phyloP scores from a whole-genome alignment of 2,329 filamentous ascomycete genomes.

The Tetracladium maxilliforme region DNA sequence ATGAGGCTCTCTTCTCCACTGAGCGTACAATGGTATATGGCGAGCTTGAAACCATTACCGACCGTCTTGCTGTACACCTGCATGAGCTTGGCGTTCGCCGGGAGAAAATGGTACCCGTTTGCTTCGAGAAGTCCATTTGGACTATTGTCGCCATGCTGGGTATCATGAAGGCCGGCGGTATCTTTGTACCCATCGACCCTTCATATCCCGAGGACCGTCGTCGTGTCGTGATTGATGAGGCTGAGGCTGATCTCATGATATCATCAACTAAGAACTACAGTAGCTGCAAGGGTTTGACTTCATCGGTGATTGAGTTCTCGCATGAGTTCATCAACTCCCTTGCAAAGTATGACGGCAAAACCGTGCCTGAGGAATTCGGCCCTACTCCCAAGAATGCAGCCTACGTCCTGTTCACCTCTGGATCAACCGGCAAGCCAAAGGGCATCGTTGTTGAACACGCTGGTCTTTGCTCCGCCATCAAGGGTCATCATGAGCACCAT shows the following conservation, averaged over 20 bases:
- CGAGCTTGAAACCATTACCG: slow-evolving; percentile 4
- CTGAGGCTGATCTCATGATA: neutral
- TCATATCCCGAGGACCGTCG: slow-evolving; percentile 5
- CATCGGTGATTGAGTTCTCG: too few species aligned
- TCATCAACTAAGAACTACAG: neutral
- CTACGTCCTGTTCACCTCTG: slow-evolving; percentile 6
- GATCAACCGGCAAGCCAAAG: slow-evolving; percentile 7
- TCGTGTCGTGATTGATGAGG: neutral
- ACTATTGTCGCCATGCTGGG: slow-evolving; percentile 7
- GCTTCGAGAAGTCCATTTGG: slow-evolving; percentile 9
- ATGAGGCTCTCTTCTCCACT: neutral
- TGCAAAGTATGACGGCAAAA: neutral
- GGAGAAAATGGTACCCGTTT: slow-evolving; percentile 6
- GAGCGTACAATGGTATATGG: neutral
- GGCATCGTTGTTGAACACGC: slow-evolving; percentile 6
- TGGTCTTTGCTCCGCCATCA: slow-evolving; percentile 2
- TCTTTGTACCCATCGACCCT: slow-evolving; percentile 12
- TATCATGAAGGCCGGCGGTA: slow-evolving; percentile 8
- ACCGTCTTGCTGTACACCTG: slow-evolving; percentile 3
- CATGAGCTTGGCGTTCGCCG: slow-evolving; percentile 4
- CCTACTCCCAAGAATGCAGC: neutral
- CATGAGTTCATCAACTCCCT: neutral
- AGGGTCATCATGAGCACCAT: too few species aligned
- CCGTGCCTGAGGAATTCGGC: too few species aligned
- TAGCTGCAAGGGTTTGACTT: too few species aligned